These are phyloP conservation scores for Phialophora macrospora DNA, from an alignment of 2,329 filamentous ascomycete genomes.

Conservation along the genomic window DNA sequence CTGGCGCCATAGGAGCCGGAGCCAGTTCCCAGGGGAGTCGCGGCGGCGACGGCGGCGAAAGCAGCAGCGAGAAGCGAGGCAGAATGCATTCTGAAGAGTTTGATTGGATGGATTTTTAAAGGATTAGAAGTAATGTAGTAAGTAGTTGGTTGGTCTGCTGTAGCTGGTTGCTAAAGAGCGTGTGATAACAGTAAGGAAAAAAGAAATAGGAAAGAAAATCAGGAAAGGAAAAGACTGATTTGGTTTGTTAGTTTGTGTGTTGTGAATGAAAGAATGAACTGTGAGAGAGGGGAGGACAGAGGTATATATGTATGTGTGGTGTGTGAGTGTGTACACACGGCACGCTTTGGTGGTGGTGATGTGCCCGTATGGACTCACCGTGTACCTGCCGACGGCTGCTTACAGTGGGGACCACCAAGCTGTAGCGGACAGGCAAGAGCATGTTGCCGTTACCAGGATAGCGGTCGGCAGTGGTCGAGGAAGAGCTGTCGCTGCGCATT, in stretches of 20 bases:
- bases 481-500: slow-evolving; percentile 20
- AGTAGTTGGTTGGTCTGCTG: slow-evolving; percentile 3
- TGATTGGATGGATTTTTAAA: slow-evolving; percentile 2
- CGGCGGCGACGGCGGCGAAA: slow-evolving; percentile 30
- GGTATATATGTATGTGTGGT: slow-evolving; percentile 19
- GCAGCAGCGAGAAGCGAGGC: slow-evolving; percentile 33
- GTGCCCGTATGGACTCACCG: neutral
- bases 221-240: slow-evolving; percentile 23
- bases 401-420: slow-evolving; percentile 1
- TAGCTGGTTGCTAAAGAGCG: slow-evolving; percentile 32
- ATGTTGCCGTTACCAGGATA: neutral
- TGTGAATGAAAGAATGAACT: slow-evolving; percentile 27
- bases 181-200: slow-evolving; percentile 34
- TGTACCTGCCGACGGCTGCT: slow-evolving; percentile 10
- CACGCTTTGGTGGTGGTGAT: neutral
- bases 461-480: slow-evolving; percentile 1
- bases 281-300: neutral
- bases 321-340: neutral
- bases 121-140: slow-evolving; percentile 6
- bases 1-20: slow-evolving; percentile 8
- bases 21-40: slow-evolving; percentile 28
- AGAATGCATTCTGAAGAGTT: slow-evolving; percentile 32
- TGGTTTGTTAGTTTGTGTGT: slow-evolving; percentile 25
- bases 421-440: neutral
- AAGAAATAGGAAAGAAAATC: slow-evolving; percentile 25